Conservation (phyloP, 495 filamentous ascomycete species). For the Pseudoneurospora amorphoporcata region DNA sequence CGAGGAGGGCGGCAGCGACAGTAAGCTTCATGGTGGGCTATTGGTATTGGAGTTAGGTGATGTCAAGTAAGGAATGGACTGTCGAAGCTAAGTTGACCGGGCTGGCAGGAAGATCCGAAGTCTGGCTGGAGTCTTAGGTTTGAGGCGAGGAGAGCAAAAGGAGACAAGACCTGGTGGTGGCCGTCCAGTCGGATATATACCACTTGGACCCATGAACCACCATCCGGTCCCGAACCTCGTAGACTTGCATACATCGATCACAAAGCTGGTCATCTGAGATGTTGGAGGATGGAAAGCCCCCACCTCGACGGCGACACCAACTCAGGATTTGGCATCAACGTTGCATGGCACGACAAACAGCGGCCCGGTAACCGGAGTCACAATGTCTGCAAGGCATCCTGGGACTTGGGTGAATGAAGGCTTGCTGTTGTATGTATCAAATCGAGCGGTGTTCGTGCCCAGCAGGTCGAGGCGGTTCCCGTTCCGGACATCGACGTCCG, state of each 20-base stretch:
- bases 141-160: not conserved
- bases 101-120: not conserved
- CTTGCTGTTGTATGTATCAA: not conserved
- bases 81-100: not conserved
- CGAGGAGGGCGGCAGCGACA: constrained; percentile 25
- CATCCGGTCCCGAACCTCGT: not conserved
- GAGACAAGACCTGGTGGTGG: not conserved
- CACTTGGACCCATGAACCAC: not conserved
- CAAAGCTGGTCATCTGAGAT: not conserved
- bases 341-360: not conserved
- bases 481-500: not conserved
- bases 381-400: not conserved
- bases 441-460: not conserved
- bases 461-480: not conserved
- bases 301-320: not conserved
- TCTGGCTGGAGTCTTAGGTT: not conserved
- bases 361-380: not conserved
- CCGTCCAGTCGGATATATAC: not conserved
- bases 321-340: not conserved
- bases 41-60: not conserved
- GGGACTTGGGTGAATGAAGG: not conserved
- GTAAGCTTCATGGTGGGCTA: constrained; percentile 28
- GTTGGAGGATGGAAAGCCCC: not conserved
- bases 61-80: not conserved
- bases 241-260: not conserved